These are phyloP conservation scores for Solanum commersonii DNA, from an alignment of 257 asterid genomes.

Conservation along the genomic window DNA sequence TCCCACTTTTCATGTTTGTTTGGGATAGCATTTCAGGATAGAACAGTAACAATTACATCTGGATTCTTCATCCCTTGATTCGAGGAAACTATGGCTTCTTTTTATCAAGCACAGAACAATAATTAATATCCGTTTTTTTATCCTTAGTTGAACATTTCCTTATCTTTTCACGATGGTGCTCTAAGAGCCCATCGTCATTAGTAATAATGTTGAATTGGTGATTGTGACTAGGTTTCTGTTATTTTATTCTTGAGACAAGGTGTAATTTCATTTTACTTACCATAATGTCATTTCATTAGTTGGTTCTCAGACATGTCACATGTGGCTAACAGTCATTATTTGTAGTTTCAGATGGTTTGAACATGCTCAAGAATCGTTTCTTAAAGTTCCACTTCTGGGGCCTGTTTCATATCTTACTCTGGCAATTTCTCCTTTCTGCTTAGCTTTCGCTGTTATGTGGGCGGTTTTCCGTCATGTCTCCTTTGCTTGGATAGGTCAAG, in stretches of 20 bases:
- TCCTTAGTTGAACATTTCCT: background rate
- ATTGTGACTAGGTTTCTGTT: background rate
- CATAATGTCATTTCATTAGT: background rate
- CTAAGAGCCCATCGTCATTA: background rate
- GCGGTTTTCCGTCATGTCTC: slow-evolving; percentile 65
- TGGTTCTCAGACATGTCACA: background rate
- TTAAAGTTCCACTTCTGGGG: slow-evolving; percentile 79
- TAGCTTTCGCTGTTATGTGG: slow-evolving; percentile 80
- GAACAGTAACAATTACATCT: background rate
- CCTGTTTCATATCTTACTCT: slow-evolving; percentile 75
- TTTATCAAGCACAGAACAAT: background rate
- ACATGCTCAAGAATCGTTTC: slow-evolving; percentile 52
- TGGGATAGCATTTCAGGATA: background rate
- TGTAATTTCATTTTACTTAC: background rate
- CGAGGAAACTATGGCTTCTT: background rate
- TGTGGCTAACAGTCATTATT: slow-evolving; percentile 11
- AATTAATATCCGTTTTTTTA: background rate
- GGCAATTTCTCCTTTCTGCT: slow-evolving; percentile 86
- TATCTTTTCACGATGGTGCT: background rate
- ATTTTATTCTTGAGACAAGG: background rate
- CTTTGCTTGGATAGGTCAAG: slow-evolving; percentile 98
- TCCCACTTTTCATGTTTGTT: background rate
- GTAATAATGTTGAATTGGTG: background rate
- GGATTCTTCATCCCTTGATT: background rate
- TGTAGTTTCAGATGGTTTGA: slow-evolving; percentile 94